Evolutionary conservation across 805 yeast genomes (phyloP).

Genomic region (Osmozyma mogii): DNA sequence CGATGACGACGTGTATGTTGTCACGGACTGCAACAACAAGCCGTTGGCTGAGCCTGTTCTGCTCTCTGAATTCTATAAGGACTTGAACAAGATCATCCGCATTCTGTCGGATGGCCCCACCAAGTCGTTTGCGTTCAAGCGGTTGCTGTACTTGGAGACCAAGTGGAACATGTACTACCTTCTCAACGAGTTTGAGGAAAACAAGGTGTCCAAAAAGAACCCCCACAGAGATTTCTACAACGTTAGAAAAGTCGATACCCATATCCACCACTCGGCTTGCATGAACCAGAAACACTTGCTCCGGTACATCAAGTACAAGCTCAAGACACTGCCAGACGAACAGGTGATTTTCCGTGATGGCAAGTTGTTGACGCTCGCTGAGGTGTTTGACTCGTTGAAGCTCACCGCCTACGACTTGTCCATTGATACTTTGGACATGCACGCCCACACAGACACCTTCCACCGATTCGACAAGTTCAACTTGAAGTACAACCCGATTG

Average conservation of each 20-base stretch:
- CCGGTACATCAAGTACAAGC: conserved; percentile 89
- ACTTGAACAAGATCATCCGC: conserved; percentile 63
- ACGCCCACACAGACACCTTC: conserved; percentile 96
- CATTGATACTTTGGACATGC: conserved; percentile 98
- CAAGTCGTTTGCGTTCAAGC: conserved; percentile 89
- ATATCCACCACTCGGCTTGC: conserved; percentile 97
- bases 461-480: conserved; percentile 97
- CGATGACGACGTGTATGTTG: conserved; percentile 65
- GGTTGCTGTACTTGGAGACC: conserved; percentile 91
- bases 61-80: conserved; percentile 76
- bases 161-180: conserved; percentile 89
- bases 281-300: conserved; percentile 97
- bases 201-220: conserved; percentile 78
- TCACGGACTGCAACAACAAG: conserved; percentile 31
- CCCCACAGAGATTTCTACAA: conserved; percentile 98
- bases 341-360: conserved; percentile 93
- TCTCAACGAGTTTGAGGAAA: conserved; percentile 88
- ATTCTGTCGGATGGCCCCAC: conserved; percentile 93
- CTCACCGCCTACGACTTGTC: conserved; percentile 91
- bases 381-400: conserved; percentile 86
- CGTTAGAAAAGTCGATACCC: conserved; percentile 95
- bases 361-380: conserved; percentile 71
- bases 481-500: conserved; percentile 94
- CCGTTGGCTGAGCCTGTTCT: conserved; percentile 63
- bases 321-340: conserved; percentile 79